A percentile compares a stretch with the other conserved stretches of the same genome.
Evolutionary conservation across 2,329 filamentous ascomycete genomes (phyloP).

Genomic region (Ophiocordyceps camponoti-floridani): DNA sequence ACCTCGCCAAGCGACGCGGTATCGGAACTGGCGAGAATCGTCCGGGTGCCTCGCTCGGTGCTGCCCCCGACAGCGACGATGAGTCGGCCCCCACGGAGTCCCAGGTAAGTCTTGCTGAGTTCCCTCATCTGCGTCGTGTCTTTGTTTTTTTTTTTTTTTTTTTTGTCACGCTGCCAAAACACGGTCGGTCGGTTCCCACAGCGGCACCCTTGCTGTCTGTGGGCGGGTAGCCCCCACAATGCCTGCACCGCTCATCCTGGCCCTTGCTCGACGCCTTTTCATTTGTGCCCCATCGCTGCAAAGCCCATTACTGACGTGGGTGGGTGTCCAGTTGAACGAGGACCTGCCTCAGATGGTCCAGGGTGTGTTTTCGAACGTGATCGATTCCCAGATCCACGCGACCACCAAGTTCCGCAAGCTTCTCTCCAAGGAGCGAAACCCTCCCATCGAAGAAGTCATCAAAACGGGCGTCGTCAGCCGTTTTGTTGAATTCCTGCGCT

Average conservation of each 20-base stretch:
- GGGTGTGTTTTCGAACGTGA: slow-evolving; percentile 96
- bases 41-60: slow-evolving; percentile 66
- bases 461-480: slow-evolving; percentile 95
- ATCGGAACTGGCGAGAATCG: slow-evolving; percentile 68
- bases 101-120: slow-evolving; percentile 42
- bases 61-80: slow-evolving; percentile 92
- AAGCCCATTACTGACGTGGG: no score
- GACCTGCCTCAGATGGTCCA: slow-evolving; percentile 96
- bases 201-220: background rate
- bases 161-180: background rate
- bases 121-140: background rate
- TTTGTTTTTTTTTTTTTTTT: background rate
- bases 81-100: slow-evolving; percentile 87
- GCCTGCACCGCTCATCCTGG: background rate
- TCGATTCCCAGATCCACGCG: slow-evolving; percentile 90
- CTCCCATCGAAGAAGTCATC: slow-evolving; percentile 96
- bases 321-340: slow-evolving; percentile 58
- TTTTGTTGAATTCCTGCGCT: slow-evolving; percentile 96
- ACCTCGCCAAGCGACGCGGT: slow-evolving; percentile 92
- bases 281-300: background rate
- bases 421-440: slow-evolving; percentile 95
- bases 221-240: background rate
- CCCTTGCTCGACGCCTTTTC: background rate
- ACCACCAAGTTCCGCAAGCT: slow-evolving; percentile 98
- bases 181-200: background rate